Evolutionary conservation across 1,139 yeast genomes (phyloP), one percentile per base, ranked within the genome.

Genomic region (Saccharomyces uvarum): DNA sequence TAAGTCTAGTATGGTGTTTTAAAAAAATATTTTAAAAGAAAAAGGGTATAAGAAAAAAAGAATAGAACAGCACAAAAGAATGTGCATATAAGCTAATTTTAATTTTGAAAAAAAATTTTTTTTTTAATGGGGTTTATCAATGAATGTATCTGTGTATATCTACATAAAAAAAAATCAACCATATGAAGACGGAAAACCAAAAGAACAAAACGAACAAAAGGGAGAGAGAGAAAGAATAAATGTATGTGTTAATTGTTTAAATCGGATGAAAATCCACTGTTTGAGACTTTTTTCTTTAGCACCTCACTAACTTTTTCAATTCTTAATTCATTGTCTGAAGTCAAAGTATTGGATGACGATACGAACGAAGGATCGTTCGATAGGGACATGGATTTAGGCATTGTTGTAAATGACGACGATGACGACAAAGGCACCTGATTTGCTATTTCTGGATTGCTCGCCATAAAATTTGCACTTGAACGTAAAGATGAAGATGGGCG

Each of bases 291-390:
- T 49, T 59, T 57, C 53, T 63, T 61, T 26, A 65, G 51, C n/a
- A 64, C 62, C 19, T 59, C 64, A 48, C 66, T 62, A 16, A 61
- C 60, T 16, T 59, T 59, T 47, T 61, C 64, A 26, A 57, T 56
- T 48, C 64, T 65, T 33, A 65, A 49, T 27, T 38, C 44, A 9
- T 38, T 21, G 2, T 38, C 44, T 9, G 44, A 38, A 4, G 21
- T 4, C 9, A 38, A 38, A 13, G 44, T 38, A 16, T 38, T 38
- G 9, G 44, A 38, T 16, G 44, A 38, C 11, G 44, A 38, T 13
- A 38, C 44, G n/a, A 16, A 38, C 4, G 44, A 38, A 9, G 44
- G 44, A 38, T 38, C 44, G 13, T 13, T 38, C 19, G 44, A 16
- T 16, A 38, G 9, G 11, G 44, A 24, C 44, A 4, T 38, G 4